Evolutionary conservation across 2,329 filamentous ascomycete species (phyloP).

Genomic region (Xylariaceae sp.): DNA sequence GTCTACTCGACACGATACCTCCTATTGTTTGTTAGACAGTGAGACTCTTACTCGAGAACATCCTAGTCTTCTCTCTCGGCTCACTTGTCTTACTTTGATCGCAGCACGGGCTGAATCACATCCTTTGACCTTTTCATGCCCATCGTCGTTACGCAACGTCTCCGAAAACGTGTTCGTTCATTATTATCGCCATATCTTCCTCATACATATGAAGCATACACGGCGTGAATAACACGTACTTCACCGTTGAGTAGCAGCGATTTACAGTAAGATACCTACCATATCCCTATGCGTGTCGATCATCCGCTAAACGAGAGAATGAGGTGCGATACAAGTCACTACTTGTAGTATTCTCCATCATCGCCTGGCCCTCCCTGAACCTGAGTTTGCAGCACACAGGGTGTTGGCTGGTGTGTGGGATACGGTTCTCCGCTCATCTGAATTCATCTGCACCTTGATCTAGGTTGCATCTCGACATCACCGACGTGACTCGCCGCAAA

Average conservation of each 20-base stretch:
- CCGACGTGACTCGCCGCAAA: slow-evolving; percentile 9
- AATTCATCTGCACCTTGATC: slow-evolving; percentile 4
- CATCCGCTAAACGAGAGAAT: not conserved
- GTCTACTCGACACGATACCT: slow-evolving; percentile 7
- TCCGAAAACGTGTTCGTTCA: slow-evolving; percentile 1
- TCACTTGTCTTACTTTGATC: not conserved
- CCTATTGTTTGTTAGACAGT: no score
- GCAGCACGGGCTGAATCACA: no score
- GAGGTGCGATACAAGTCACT: not conserved
- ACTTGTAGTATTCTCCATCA: no score
- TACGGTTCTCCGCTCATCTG: slow-evolving; percentile 1
- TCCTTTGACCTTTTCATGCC: not conserved
- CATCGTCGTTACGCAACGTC: not conserved
- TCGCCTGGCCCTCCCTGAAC: slow-evolving; percentile 20
- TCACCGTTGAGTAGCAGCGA: not conserved
- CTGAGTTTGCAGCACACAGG: slow-evolving; percentile 4
- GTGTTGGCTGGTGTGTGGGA: slow-evolving; percentile 20
- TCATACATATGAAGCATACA: not conserved
- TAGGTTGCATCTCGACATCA: slow-evolving; percentile 21
- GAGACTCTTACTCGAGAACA: not conserved
- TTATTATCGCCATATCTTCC: no score
- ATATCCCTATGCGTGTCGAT: not conserved
- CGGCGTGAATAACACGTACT: not conserved
- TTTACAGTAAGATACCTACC: slow-evolving; percentile 5
- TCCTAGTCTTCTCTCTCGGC: not conserved